phyloP scores from a whole-genome alignment of 148 eudicot genomes.

The Camellia japonica region DNA sequence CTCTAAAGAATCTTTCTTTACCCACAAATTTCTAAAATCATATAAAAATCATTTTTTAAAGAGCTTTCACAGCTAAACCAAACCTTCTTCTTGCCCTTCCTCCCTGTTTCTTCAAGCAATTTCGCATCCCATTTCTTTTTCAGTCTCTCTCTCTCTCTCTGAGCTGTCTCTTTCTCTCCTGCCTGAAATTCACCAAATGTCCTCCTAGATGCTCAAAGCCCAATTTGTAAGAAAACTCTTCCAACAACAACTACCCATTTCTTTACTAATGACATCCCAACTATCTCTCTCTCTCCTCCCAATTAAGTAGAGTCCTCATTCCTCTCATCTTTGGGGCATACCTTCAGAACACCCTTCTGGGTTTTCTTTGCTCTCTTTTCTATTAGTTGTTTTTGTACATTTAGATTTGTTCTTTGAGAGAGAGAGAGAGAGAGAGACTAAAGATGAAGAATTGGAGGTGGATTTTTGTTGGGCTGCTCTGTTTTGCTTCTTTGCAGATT shows the following conservation, averaged over 20 bases:
- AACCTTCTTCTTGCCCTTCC: not conserved
- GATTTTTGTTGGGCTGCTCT: constrained; percentile 28
- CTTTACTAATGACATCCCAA: constrained; percentile 25
- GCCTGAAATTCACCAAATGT: constrained; percentile 4
- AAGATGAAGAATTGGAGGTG: constrained; percentile 39
- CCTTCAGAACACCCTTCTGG: constrained; percentile 7
- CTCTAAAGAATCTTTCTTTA: not conserved
- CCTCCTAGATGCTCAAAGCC: not conserved
- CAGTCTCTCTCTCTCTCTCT: not conserved
- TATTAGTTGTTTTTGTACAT: not conserved
- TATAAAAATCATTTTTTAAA: not conserved
- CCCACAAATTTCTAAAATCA: not conserved
- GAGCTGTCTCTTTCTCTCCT: constrained; percentile 18
- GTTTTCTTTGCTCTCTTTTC: not conserved
- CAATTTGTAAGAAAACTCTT: constrained; percentile 7
- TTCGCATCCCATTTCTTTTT: not conserved
- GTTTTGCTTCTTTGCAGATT: constrained; percentile 14
- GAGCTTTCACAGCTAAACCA: not conserved
- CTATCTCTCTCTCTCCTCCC: constrained; percentile 19
- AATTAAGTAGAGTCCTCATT: not conserved
- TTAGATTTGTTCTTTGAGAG: not conserved
- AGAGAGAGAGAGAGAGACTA: not conserved
- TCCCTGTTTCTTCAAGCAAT: constrained; percentile 41
- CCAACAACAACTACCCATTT: constrained; percentile 21
- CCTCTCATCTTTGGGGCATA: not conserved